Base-by-base conservation (phyloP, 2,329 filamentous ascomycete species). In the Knufia fluminis region DNA sequence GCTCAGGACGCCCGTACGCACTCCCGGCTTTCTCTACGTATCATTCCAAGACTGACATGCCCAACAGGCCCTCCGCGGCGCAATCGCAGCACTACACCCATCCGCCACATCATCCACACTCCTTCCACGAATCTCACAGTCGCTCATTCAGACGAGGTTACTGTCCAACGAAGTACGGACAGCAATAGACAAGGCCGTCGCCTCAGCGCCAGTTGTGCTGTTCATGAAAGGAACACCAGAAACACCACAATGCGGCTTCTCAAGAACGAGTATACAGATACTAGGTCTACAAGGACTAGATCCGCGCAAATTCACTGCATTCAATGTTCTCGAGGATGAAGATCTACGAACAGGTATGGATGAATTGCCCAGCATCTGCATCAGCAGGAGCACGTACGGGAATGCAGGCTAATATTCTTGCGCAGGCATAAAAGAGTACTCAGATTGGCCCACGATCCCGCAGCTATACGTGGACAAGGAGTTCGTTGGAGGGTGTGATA, bases 141-240 rank as follows among this genome's bases (percentile, higher is more conserved):
- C 53, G n/a, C 51, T 59, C 12, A 26, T 38, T 20, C 53, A 57
- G 33, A 55, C 55, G 0, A 43, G 89, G 50, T 76, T 87, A 35
- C 78, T 98, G 42, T 96, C 91, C 26, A 78, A 83, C 59, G 79
- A 88, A 63, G 92, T 86, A 9, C 81, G 78, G 54, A 70, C 80
- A 33, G 89, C 90, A 22, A 98, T 98, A 61, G 87, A 96, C 68
- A 87, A 89, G 67, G 91, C 91, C 26, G 83, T 98, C 14, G 75
- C 72, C 20, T 90, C 89, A 1, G 85, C 90, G 0, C 91, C 91
- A 1, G 91, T 98, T 0, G 92, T 98, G 1, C 77, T 98, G 50
- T 98, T 98, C 76, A 98, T 98, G 92, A 98, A 98, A 75, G 92
- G 92, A 52, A 97, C 92, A 1, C 92, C 92, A 51, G 90, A 96